These are phyloP conservation scores for Diatrype stigma DNA, from an alignment of 2,329 filamentous ascomycete species.

Conservation along the genomic window DNA sequence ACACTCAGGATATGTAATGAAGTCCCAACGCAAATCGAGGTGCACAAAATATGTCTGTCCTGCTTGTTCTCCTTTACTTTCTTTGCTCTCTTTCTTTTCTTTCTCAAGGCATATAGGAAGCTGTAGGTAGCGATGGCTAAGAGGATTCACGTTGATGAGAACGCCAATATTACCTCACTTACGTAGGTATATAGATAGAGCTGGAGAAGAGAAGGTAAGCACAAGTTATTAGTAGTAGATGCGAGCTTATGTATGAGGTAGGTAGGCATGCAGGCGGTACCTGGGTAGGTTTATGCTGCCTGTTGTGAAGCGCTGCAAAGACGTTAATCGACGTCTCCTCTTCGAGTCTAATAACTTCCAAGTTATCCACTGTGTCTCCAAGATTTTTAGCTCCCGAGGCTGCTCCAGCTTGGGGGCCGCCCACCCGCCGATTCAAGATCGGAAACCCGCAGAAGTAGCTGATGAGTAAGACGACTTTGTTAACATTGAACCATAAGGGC, in stretches of 20 bases:
- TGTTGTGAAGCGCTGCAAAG: conserved; percentile 1
- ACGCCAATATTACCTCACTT: not conserved
- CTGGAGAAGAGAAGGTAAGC: not conserved
- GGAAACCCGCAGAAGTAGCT: not conserved
- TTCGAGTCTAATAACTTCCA: not conserved
- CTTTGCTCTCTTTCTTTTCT: too few species aligned
- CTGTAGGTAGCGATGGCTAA: not conserved
- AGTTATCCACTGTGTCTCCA: not conserved
- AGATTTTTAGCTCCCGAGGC: conserved; percentile 1
- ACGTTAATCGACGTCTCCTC: not conserved
- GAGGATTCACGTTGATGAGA: not conserved
- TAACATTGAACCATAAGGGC: too few species aligned
- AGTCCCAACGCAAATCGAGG: too few species aligned
- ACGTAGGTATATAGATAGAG: not conserved
- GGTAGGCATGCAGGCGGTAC: too few species aligned
- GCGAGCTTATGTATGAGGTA: too few species aligned
- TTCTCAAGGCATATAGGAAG: not conserved
- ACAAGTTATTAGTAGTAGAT: too few species aligned
- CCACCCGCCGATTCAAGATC: not conserved
- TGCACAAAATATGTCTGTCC: too few species aligned
- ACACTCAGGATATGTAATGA: not conserved
- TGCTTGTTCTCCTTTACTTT: too few species aligned
- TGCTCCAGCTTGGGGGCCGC: not conserved
- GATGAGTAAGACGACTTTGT: not conserved
- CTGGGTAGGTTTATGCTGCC: not conserved